Percentiles rank a stretch among this genome's conserved stretches.
Conservation (phyloP, 768 basidiomycete genomes). For the Cyathus striatus region DNA sequence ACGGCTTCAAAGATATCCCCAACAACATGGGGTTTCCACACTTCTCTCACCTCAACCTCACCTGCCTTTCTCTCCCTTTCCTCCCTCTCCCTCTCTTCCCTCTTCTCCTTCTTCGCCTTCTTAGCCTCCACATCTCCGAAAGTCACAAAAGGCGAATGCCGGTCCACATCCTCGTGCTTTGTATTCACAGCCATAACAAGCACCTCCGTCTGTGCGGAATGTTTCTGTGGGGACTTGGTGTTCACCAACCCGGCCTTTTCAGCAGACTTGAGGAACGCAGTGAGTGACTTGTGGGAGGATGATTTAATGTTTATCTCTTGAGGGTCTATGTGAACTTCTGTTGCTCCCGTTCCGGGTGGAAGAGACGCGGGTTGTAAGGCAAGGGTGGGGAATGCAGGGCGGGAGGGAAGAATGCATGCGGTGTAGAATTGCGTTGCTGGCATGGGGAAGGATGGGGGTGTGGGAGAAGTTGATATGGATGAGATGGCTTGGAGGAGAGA, state of each 20-base stretch:
- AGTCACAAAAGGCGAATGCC: slow-evolving; percentile 50
- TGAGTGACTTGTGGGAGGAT: slow-evolving; percentile 76
- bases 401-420: slow-evolving; percentile 68
- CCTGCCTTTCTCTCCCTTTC: slow-evolving; percentile 31
- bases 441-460: slow-evolving; percentile 63
- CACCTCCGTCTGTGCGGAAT: slow-evolving; percentile 44
- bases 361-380: slow-evolving; percentile 23
- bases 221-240: slow-evolving; percentile 58
- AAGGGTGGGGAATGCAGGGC: slow-evolving; percentile 61
- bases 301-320: slow-evolving; percentile 68
- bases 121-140: slow-evolving; percentile 62
- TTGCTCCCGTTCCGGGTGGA: slow-evolving; percentile 16
- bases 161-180: slow-evolving; percentile 49
- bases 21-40: slow-evolving; percentile 70
- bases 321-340: slow-evolving; percentile 24
- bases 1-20: slow-evolving; percentile 58
- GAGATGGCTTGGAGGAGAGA: slow-evolving; percentile 66
- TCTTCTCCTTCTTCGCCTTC: slow-evolving; percentile 53
- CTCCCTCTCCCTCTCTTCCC: slow-evolving; percentile 47
- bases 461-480: slow-evolving; percentile 39
- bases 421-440: slow-evolving; percentile 74
- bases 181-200: slow-evolving; percentile 50
- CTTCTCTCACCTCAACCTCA: slow-evolving; percentile 57
- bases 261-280: slow-evolving; percentile 70
- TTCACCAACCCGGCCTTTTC: slow-evolving; percentile 74